Evolutionary conservation across 1,284 basidiomycete genomes (phyloP).

Genomic region (Moesziomyces globuligerus): DNA sequence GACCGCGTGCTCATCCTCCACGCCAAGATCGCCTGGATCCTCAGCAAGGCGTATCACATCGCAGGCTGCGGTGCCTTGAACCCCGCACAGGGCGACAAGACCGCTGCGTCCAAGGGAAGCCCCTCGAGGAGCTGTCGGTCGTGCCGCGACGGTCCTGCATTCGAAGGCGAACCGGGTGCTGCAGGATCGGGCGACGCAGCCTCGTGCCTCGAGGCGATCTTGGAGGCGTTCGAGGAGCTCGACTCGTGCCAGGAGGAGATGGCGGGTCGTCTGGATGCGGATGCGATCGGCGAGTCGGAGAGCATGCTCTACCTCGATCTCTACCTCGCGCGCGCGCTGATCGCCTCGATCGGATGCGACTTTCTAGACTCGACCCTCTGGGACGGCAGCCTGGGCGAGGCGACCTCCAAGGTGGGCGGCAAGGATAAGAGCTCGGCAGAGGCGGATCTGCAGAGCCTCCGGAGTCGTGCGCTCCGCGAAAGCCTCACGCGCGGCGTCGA

Average conservation of each 20-base stretch:
- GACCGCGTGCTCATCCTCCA: slow-evolving; percentile 32
- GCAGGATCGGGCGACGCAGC: slow-evolving; percentile 10
- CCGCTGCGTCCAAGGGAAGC: slow-evolving; percentile 5
- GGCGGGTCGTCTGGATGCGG: slow-evolving; percentile 24
- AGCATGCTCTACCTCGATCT: slow-evolving; percentile 36
- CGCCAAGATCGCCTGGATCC: slow-evolving; percentile 24
- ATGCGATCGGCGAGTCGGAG: slow-evolving; percentile 28
- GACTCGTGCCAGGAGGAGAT: slow-evolving; percentile 41
- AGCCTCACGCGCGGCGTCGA: slow-evolving; percentile 27
- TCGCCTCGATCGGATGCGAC: slow-evolving; percentile 38
- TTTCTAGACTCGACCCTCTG: slow-evolving; percentile 38
- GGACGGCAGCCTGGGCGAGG: slow-evolving; percentile 32
- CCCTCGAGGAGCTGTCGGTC: slow-evolving; percentile 17
- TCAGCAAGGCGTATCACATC: slow-evolving; percentile 37
- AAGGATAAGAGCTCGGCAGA: slow-evolving; percentile 13
- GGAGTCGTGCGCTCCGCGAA: slow-evolving; percentile 19
- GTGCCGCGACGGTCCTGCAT: slow-evolving; percentile 16
- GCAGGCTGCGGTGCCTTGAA: slow-evolving; percentile 18
- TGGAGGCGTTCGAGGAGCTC: slow-evolving; percentile 30
- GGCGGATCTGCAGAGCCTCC: slow-evolving; percentile 18
- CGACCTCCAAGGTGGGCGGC: neutral
- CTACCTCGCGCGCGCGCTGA: slow-evolving; percentile 24
- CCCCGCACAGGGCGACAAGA: slow-evolving; percentile 7
- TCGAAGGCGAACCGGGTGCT: neutral
- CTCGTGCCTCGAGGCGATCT: slow-evolving; percentile 11